These are phyloP conservation scores for Aspergillus sp. DNA, from an alignment of 2,329 filamentous ascomycete genomes.

Conservation along the genomic window DNA sequence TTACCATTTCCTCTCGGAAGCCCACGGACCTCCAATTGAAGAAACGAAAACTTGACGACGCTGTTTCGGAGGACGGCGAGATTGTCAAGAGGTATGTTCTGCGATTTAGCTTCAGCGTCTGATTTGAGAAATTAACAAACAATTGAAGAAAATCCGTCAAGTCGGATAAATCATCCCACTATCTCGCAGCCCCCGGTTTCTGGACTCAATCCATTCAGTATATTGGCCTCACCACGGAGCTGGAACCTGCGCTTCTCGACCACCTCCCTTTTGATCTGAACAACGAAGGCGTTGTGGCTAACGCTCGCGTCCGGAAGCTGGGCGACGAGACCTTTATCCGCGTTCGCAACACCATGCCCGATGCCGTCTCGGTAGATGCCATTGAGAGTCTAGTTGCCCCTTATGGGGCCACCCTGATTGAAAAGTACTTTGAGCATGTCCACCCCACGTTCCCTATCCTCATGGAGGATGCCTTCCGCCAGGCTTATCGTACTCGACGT, in stretches of 20 bases:
- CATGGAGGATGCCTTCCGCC: slow-evolving; percentile 36
- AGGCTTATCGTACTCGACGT: slow-evolving; percentile 34
- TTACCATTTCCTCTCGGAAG: slow-evolving; percentile 15
- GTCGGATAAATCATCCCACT: too few species aligned
- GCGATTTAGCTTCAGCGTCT: background rate
- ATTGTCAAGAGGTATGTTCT: slow-evolving; percentile 30
- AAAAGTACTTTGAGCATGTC: slow-evolving; percentile 38
- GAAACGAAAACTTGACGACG: slow-evolving; percentile 35
- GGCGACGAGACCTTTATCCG: slow-evolving; percentile 35
- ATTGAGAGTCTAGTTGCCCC: slow-evolving; percentile 38
- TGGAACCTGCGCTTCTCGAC: slow-evolving; percentile 34
- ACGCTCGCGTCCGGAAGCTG: slow-evolving; percentile 31
- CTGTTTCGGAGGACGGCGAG: slow-evolving; percentile 18
- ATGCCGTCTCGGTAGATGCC: slow-evolving; percentile 29
- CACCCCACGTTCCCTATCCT: slow-evolving; percentile 37
- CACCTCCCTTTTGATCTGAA: slow-evolving; percentile 34
- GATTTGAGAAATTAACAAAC: background rate
- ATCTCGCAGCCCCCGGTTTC: slow-evolving; percentile 19
- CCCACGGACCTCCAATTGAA: slow-evolving; percentile 22
- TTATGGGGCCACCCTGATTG: slow-evolving; percentile 36
- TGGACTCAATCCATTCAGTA: slow-evolving; percentile 33
- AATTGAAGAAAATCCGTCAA: background rate
- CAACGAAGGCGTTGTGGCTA: slow-evolving; percentile 29
- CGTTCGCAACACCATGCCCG: slow-evolving; percentile 26
- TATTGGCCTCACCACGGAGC: slow-evolving; percentile 36